Percentiles rank a stretch among this genome's conserved stretches.
These are phyloP conservation scores for Physcia stellaris DNA, from an alignment of 495 filamentous ascomycete species.

Conservation along the genomic window DNA sequence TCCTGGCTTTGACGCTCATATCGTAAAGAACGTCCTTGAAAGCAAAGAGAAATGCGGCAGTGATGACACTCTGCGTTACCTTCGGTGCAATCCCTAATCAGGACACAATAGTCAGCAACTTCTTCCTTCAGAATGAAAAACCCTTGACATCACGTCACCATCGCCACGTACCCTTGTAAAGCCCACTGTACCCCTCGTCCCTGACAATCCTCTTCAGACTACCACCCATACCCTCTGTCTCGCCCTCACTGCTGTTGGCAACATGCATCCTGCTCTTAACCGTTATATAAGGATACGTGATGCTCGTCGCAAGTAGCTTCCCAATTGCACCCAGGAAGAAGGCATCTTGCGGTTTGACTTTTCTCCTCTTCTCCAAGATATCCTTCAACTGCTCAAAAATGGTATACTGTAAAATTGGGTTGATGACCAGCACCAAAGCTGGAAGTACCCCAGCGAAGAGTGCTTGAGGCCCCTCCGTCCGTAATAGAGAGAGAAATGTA, in stretches of 20 bases:
- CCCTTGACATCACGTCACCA: too few species aligned
- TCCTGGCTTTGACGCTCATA: conserved; percentile 40
- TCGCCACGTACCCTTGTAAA: conserved; percentile 69
- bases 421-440: conserved; percentile 85
- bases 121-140: background rate
- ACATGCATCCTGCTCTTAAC: conserved; percentile 97
- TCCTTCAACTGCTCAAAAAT: conserved; percentile 97
- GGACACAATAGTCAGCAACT: too few species aligned
- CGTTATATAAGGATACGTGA: conserved; percentile 98
- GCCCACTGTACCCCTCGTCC: conserved; percentile 76
- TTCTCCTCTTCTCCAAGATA: conserved; percentile 46
- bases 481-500: conserved; percentile 62
- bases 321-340: conserved; percentile 88
- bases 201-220: conserved; percentile 64
- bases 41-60: conserved; percentile 90
- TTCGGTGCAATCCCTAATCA: conserved; percentile 87
- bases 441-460: conserved; percentile 89
- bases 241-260: conserved; percentile 49
- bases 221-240: conserved; percentile 57
- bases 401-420: conserved; percentile 97
- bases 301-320: conserved; percentile 81
- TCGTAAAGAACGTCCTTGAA: conserved; percentile 87
- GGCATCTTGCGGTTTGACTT: conserved; percentile 68
- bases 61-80: conserved; percentile 89
- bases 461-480: conserved; percentile 65